Conservation (phyloP, 75 land plant genomes). For the Cryptomeria japonica region DNA sequence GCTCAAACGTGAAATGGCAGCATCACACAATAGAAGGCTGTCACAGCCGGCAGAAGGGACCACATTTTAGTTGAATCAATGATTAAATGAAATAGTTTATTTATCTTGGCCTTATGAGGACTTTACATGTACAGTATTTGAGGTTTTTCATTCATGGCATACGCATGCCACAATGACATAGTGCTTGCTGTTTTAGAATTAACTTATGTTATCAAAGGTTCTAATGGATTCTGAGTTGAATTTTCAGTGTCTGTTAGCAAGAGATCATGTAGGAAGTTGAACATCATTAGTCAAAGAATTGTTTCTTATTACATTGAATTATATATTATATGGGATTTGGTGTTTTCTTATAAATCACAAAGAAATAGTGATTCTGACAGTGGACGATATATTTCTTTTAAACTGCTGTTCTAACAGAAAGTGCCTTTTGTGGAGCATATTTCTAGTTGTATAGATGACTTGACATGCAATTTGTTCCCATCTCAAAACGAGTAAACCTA, state of each 20-base stretch:
- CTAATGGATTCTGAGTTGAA: not conserved
- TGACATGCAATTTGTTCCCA: not conserved
- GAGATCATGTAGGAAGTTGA: not conserved
- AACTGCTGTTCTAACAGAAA: not conserved
- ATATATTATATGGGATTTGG: not conserved
- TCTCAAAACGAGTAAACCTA: not conserved
- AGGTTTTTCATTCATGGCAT: slow-evolving; percentile 4
- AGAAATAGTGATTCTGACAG: not conserved
- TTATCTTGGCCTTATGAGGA: not conserved
- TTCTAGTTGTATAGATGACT: not conserved
- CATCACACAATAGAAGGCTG: slow-evolving; percentile 52
- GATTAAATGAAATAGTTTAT: not conserved
- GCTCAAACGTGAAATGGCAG: slow-evolving; percentile 59
- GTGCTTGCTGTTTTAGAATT: not conserved
- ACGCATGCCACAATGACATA: not conserved
- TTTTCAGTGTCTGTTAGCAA: slow-evolving; percentile 1
- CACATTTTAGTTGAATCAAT: slow-evolving; percentile 20
- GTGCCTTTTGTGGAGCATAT: not conserved
- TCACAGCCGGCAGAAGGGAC: slow-evolving; percentile 61
- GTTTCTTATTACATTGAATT: not conserved
- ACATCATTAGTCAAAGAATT: not conserved
- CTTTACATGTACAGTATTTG: slow-evolving; percentile 13
- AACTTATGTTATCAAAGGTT: not conserved
- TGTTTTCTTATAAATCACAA: not conserved
- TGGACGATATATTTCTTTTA: not conserved